phyloP scores from a whole-genome alignment of 805 yeast genomes.

The Kazachstania psychrophila region DNA sequence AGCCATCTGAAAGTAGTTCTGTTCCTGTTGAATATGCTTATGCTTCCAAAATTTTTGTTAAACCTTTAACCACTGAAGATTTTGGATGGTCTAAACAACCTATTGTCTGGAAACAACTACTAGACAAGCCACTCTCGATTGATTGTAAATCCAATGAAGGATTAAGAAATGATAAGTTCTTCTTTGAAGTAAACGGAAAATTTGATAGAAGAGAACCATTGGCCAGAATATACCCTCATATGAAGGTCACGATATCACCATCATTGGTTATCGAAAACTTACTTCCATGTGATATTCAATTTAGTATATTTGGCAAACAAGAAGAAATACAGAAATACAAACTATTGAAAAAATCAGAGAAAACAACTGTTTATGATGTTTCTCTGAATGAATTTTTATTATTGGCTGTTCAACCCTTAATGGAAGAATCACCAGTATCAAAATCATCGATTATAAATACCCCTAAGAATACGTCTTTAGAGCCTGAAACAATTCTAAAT shows the following conservation, averaged over 20 bases:
- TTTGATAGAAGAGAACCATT: conserved; percentile 62
- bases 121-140: conserved; percentile 42
- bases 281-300: conserved; percentile 71
- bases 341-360: conserved; percentile 50
- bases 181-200: conserved; percentile 63
- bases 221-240: conserved; percentile 70
- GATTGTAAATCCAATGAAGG: conserved; percentile 43
- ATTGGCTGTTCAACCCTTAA: conserved; percentile 57
- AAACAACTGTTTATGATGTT: conserved; percentile 72
- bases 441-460: conserved; percentile 36
- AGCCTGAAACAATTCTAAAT: conserved; percentile 43
- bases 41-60: conserved; percentile 44
- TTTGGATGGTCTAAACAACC: conserved; percentile 62
- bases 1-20: conserved; percentile 50
- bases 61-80: conserved; percentile 48
- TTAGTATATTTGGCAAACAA: conserved; percentile 68
- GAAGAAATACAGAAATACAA: conserved; percentile 60
- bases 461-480: conserved; percentile 44
- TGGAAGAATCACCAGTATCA: conserved; percentile 31
- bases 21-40: conserved; percentile 68
- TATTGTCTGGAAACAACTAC: conserved; percentile 56
- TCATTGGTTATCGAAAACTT: conserved; percentile 81
- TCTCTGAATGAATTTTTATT: conserved; percentile 62
- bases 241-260: conserved; percentile 67
- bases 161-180: conserved; percentile 40